A percentile compares a stretch with the other conserved stretches of the same genome.
phyloP scores from a whole-genome alignment of 176 grass and related monocot species.

The Lolium rigidum region DNA sequence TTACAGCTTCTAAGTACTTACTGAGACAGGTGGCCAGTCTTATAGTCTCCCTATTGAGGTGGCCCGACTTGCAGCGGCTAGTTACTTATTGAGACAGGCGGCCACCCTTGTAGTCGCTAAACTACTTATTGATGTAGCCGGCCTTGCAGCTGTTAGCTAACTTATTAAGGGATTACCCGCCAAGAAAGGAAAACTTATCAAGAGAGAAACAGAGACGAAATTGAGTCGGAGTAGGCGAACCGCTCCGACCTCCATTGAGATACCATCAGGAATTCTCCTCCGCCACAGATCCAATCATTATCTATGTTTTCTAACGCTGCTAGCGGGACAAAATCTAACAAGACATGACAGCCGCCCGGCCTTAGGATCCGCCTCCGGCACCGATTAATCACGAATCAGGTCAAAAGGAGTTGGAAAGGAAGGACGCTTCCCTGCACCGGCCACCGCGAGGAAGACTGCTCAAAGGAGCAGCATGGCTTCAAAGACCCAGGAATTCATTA shows the following conservation, averaged over 20 bases:
- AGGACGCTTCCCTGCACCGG: neutral
- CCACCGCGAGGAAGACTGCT: neutral
- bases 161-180: no score
- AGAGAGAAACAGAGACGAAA: neutral
- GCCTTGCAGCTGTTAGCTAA: neutral
- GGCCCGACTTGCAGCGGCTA: no score
- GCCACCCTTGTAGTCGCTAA: no score
- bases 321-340: neutral
- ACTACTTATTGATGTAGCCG: neutral
- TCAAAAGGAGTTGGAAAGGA: neutral
- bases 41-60: no score
- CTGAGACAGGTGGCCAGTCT: no score
- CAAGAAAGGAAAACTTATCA: no score
- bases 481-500: slow-evolving; percentile 31
- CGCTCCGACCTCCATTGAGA: no score
- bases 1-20: no score
- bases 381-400: neutral
- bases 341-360: neutral
- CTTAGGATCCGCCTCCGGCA: neutral
- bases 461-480: slow-evolving; percentile 43
- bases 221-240: neutral
- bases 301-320: neutral
- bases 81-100: no score
- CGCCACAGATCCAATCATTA: neutral
- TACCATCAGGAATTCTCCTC: neutral